Evolutionary conservation across 2,329 filamentous ascomycete species (phyloP), one percentile per base, ranked within the genome.

Genomic region (Aspergillus intermedius): DNA sequence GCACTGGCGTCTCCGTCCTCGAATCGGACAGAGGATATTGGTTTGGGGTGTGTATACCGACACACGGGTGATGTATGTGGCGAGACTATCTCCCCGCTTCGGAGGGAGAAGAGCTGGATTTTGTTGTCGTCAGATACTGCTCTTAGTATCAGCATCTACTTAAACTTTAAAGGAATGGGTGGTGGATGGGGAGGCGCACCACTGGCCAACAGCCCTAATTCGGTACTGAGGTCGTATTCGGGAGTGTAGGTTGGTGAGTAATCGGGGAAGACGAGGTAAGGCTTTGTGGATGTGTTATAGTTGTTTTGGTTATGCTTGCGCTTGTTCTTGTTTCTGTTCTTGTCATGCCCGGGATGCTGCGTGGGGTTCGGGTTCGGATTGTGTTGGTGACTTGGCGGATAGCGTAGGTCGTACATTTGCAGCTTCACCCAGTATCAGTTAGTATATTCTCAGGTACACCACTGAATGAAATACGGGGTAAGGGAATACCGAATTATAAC

Each of bases 371-470:
- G 22, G 7, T 3, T 40, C 17, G 65, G 63, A 25, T 60, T 61
- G 5, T 62, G 62, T 15, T 60, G 59, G 19, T 47, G 51, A 42
- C 59, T 62, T 2, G 61, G 54, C 2, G 64, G 55, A 47, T 60
- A 71, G 19, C 70, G 68, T 23, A 72, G 58, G 48, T 72, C 70
- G 48, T 72, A 72, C 63, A 72, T 70, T 52, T 64, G 60, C 17
- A 72, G 58, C 69, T 72, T 25, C 6, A 19, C 2, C 17, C 17
- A 19, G 17, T 19, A 19, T 19, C 17, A 19, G 17, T 19, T 19
- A 19, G 17, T 19, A 19, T 19, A 19, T 19, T 19, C 17, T 19
- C 17, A 19, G 17, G 17, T 19, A 19, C 17, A 19, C 17, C 17
- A 19, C 17, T 19, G 17, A 19, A 19, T 19, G 17, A 19, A 19